Evolutionary conservation across 306 rosid species (phyloP), one percentile per base, ranked within the genome.

Genomic region (Lathyrus tuberosus): DNA sequence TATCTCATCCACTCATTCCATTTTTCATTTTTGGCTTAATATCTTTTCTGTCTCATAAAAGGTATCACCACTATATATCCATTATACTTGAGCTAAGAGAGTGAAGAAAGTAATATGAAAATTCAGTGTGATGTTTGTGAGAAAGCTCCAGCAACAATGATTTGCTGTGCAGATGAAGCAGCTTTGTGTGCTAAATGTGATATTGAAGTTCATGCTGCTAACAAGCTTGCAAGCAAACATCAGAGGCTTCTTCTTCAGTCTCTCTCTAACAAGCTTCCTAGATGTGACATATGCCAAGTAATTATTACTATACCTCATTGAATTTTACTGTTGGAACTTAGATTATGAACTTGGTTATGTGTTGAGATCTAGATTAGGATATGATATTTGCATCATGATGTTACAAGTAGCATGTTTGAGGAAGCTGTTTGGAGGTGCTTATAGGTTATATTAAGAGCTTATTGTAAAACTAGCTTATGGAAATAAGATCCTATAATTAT

Each of bases 121-220:
- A 91, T 94, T 54, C 99, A 88, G 87, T 94, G 99, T 66, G 99
- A 94, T 84, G 97, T 84, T 51, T 94, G 99, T 61, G 99, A 94
- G 92, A 91, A 81, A 68, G 88, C 96, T 46, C 96, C 91, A 2
- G 97, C 99, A 20, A 84, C 92, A 0, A 84, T 94, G 76, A 94
- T 94, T 72, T 94, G 99, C 73, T 94, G 99, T 53, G 96, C 99
- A 0, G 99, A 94, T 62, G 99, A 94, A 75, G 99, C 99, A 0
- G 97, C 97, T 35, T 86, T 94, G 47, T 94, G 99, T 56, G 91
- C 92, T 17, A 88, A 81, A 74, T 94, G 99, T 22, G 99, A 94
- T 20, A 79, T 88, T 9, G 99, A 94, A 76, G 91, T 94, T 72
- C 99, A 94, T 80, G 99, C 99, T 16, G 99, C 99, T 0, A 94